phyloP scores from a whole-genome alignment of 1,139 yeast genomes.

The Williopsis jadinii region DNA sequence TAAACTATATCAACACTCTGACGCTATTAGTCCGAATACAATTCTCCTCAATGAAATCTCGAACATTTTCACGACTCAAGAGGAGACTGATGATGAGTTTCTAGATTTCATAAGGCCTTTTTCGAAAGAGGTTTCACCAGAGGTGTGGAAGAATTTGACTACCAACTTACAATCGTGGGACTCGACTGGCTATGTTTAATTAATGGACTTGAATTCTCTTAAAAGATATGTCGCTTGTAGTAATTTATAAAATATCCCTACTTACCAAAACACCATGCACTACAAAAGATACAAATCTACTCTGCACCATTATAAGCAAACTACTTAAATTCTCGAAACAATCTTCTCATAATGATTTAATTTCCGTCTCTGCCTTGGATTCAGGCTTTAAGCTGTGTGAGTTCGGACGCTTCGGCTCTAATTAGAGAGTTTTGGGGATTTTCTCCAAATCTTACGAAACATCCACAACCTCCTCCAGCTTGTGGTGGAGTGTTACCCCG shows the following conservation, averaged over 20 bases:
- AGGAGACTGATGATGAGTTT: not conserved
- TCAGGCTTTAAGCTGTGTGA: too few relatives aligned
- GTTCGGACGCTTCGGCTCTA: too few relatives aligned
- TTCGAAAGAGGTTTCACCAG: conserved; percentile 13
- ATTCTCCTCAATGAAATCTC: conserved; percentile 14
- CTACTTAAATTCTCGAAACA: too few relatives aligned
- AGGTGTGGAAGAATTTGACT: conserved; percentile 16
- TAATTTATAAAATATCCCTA: not conserved
- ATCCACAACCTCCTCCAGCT: too few relatives aligned
- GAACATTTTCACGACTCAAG: conserved; percentile 7
- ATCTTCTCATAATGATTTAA: too few relatives aligned
- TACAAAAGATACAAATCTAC: too few relatives aligned
- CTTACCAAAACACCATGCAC: not conserved
- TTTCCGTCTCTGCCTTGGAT: too few relatives aligned
- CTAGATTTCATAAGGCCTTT: conserved; percentile 13
- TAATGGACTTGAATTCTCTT: not conserved
- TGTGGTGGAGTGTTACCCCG: too few relatives aligned
- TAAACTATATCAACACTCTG: not conserved
- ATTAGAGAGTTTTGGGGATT: too few relatives aligned
- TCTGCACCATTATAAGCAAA: too few relatives aligned
- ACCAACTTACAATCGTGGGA: conserved; percentile 15
- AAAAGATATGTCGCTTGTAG: not conserved
- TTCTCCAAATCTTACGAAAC: too few relatives aligned
- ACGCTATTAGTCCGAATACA: conserved; percentile 11
- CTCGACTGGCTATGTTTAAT: conserved; percentile 6